These are phyloP conservation scores for Gyromitra esculenta DNA, from an alignment of 2,329 filamentous ascomycete species.

Conservation along the genomic window DNA sequence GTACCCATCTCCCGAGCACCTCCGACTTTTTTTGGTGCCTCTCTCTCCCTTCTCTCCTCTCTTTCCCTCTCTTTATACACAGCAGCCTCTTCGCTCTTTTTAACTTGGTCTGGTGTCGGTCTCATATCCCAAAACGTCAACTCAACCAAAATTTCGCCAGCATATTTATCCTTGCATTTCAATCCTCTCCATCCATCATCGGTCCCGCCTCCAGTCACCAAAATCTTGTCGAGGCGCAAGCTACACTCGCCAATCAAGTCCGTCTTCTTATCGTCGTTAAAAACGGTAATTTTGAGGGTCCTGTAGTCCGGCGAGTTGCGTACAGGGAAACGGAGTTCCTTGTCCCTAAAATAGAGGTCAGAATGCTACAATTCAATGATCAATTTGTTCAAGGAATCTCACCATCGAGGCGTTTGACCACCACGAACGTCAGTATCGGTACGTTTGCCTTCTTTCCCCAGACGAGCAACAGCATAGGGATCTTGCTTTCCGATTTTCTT, in stretches of 20 bases:
- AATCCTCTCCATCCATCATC: conserved; percentile 93
- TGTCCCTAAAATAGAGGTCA: conserved; percentile 73
- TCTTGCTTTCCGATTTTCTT: conserved; percentile 99
- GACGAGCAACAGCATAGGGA: conserved; percentile 90
- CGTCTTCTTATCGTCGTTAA: conserved; percentile 98
- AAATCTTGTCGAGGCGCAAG: conserved; percentile 82
- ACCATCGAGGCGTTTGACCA: conserved; percentile 96
- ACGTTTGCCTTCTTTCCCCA: conserved; percentile 98
- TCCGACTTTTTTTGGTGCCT: conserved; percentile 45
- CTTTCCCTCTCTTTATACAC: conserved; percentile 43
- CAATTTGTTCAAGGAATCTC: conserved; percentile 60
- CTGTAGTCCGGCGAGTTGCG: conserved; percentile 97
- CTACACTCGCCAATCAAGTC: conserved; percentile 95
- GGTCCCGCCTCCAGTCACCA: conserved; percentile 81
- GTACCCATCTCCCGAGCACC: conserved; percentile 53
- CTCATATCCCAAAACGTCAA: conserved; percentile 94
- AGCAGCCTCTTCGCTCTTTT: conserved; percentile 25
- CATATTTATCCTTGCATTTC: conserved; percentile 91
- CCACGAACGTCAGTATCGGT: conserved; percentile 92
- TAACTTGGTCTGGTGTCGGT: conserved; percentile 66
- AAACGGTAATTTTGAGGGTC: conserved; percentile 92
- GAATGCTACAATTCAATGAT: conserved; percentile 53
- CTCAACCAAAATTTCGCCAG: conserved; percentile 92
- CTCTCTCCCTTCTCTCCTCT: conserved; percentile 39
- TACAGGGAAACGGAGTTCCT: conserved; percentile 93